These are phyloP conservation scores for Nakazawaea laoshanensis DNA, from an alignment of 805 yeast species.

Conservation along the genomic window DNA sequence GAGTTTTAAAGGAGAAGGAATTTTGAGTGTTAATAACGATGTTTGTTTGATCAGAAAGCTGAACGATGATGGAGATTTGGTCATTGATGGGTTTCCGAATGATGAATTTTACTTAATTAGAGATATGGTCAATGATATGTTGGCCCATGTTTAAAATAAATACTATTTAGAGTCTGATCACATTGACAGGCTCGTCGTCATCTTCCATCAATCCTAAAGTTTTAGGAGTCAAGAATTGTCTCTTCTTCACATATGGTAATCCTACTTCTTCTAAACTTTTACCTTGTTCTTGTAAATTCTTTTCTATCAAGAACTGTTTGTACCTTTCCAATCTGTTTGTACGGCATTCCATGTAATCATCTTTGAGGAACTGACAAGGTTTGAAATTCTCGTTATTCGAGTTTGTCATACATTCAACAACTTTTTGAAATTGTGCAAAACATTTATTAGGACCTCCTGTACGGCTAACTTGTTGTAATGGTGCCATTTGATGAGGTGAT, in stretches of 20 bases:
- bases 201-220: conserved; percentile 28
- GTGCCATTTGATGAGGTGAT: conserved; percentile 11
- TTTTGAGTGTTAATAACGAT: conserved; percentile 72
- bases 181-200: conserved; percentile 16
- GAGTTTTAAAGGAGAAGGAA: conserved; percentile 90
- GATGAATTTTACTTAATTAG: conserved; percentile 72
- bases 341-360: conserved; percentile 29
- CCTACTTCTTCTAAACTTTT: conserved; percentile 21
- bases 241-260: conserved; percentile 29
- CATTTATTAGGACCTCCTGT: conserved; percentile 30
- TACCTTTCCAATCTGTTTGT: conserved; percentile 27
- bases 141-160: conserved; percentile 52
- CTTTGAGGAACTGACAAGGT: conserved; percentile 23
- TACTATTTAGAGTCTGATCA: conserved; percentile 8
- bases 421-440: conserved; percentile 27
- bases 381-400: conserved; percentile 20
- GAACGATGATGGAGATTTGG: conserved; percentile 65
- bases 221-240: conserved; percentile 29
- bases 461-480: conserved; percentile 14
- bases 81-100: conserved; percentile 76
- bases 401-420: conserved; percentile 29
- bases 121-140: conserved; percentile 59
- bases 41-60: conserved; percentile 65
- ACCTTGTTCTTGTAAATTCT: conserved; percentile 21
- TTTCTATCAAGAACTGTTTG: conserved; percentile 24